Percentiles rank a stretch among this genome's conserved stretches.
Conservation (phyloP, 345 rosid species). For the Durio zibethinus region DNA sequence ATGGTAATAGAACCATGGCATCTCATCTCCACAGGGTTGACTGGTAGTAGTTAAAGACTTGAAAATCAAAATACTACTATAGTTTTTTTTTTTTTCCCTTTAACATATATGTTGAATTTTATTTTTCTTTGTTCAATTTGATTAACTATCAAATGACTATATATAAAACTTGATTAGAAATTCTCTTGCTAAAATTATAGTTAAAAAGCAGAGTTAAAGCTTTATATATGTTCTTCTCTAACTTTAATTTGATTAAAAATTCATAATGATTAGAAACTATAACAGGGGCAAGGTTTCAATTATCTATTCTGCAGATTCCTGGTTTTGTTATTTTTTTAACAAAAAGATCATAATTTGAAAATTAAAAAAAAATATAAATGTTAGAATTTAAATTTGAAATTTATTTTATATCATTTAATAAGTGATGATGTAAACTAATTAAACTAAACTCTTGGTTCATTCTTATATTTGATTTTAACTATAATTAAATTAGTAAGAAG, state of each 20-base stretch:
- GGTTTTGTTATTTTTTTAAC: too few relatives aligned
- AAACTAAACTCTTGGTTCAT: too few relatives aligned
- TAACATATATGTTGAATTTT: neutral
- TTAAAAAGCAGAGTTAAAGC: neutral
- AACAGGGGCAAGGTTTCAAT: neutral
- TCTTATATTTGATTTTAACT: too few relatives aligned
- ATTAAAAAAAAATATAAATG: too few relatives aligned
- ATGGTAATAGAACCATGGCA: constrained; percentile 20
- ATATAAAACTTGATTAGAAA: neutral
- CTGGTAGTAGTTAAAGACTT: constrained; percentile 26
- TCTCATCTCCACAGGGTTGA: constrained; percentile 30
- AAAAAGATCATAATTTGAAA: too few relatives aligned
- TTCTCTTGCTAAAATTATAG: neutral
- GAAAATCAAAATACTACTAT: neutral
- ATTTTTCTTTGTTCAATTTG: neutral
- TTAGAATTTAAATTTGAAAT: too few relatives aligned
- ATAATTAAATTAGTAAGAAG: neutral
- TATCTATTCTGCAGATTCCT: neutral
- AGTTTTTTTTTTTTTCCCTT: neutral
- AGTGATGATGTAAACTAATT: too few relatives aligned
- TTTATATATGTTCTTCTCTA: neutral
- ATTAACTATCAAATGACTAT: neutral
- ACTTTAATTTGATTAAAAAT: neutral
- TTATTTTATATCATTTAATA: too few relatives aligned
- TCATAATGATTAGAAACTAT: too few relatives aligned